These are phyloP conservation scores for Cystobasidium sp. DNA, from an alignment of 1,284 basidiomycete genomes.

Conservation along the genomic window DNA sequence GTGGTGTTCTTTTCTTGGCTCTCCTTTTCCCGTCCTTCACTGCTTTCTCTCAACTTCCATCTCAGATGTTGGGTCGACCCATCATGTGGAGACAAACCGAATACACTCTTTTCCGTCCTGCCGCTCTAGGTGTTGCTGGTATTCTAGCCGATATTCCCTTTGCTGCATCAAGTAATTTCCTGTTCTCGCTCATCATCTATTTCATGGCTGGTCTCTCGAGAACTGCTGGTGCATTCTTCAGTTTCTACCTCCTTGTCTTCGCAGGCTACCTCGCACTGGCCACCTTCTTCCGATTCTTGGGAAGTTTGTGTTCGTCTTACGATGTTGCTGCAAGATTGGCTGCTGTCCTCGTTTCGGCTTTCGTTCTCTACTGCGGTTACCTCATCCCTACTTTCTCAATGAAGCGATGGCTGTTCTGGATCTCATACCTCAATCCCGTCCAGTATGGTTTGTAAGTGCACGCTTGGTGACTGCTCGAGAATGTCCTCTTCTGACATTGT, in stretches of 20 bases:
- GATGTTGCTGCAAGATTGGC: constrained; percentile 63
- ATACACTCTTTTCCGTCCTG: constrained; percentile 80
- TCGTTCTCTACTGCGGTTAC: constrained; percentile 59
- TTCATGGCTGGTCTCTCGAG: constrained; percentile 59
- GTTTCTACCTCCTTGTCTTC: constrained; percentile 58
- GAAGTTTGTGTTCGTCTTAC: constrained; percentile 59
- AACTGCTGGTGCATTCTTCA: constrained; percentile 61
- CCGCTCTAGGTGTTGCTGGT: constrained; percentile 70
- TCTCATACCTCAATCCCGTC: constrained; percentile 66
- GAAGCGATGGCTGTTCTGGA: constrained; percentile 87
- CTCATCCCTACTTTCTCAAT: constrained; percentile 66
- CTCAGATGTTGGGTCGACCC: constrained; percentile 71
- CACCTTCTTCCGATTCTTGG: constrained; percentile 61
- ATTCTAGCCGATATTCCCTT: constrained; percentile 61
- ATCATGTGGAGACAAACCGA: constrained; percentile 64
- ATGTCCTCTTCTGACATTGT: constrained; percentile 57
- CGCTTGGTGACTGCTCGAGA: too few relatives aligned
- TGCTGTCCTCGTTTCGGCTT: constrained; percentile 60
- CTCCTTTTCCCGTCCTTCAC: constrained; percentile 75
- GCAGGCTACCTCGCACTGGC: constrained; percentile 60
- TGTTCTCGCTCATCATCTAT: constrained; percentile 61
- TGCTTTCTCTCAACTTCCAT: constrained; percentile 64
- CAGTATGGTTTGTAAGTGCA: constrained; percentile 81
- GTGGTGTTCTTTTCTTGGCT: constrained; percentile 66
- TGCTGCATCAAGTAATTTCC: constrained; percentile 59